phyloP scores from a whole-genome alignment of 257 asterid species.

The Agastache rugosa region DNA sequence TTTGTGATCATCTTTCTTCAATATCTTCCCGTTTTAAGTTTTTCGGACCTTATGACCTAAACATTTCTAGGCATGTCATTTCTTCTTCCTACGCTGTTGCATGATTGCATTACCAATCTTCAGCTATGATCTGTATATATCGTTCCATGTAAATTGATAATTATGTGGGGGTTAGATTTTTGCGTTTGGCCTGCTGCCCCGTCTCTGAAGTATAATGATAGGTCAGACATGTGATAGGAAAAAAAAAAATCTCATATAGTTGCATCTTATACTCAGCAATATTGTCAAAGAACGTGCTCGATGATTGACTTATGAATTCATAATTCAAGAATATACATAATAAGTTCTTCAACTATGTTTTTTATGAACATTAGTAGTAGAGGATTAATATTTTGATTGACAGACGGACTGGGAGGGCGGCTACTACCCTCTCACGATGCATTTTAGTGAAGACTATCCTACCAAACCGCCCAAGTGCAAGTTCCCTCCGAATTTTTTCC shows the following conservation, averaged over 20 bases:
- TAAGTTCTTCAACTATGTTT: not conserved
- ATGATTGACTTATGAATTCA: not conserved
- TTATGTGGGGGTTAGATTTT: not conserved
- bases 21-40: not conserved
- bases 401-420: constrained; percentile 96
- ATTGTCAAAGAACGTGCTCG: not conserved
- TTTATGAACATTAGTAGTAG: not conserved
- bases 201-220: not conserved
- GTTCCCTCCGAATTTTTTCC: constrained; percentile 76
- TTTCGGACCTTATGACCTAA: not conserved
- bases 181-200: not conserved
- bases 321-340: too few relatives aligned
- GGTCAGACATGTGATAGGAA: too few relatives aligned
- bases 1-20: not conserved
- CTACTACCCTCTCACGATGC: constrained; percentile 70
- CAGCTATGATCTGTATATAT: not conserved
- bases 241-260: too few relatives aligned
- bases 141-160: not conserved
- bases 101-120: not conserved
- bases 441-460: constrained; percentile 74
- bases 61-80: not conserved
- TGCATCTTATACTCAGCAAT: not conserved
- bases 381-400: constrained; percentile 23
- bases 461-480: constrained; percentile 84
- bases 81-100: not conserved